A percentile compares a stretch with the other conserved stretches of the same genome.
These are phyloP conservation scores for Clathrospora elynae DNA, from an alignment of 2,329 filamentous ascomycete genomes.

Conservation along the genomic window DNA sequence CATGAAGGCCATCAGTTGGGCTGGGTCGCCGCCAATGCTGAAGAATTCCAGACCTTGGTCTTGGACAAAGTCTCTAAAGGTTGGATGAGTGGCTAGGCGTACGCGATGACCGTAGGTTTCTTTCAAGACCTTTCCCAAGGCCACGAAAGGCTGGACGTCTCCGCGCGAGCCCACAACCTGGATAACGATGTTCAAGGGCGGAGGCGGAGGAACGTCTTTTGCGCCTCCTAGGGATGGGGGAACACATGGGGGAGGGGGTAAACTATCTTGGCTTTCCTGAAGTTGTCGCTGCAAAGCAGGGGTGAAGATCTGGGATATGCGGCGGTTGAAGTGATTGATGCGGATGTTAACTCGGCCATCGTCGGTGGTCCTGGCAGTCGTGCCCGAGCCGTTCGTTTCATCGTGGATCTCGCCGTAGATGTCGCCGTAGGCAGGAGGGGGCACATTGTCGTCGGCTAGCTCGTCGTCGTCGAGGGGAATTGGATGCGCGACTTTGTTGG, in stretches of 20 bases:
- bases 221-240: conserved; percentile 16
- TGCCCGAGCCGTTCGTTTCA: conserved; percentile 38
- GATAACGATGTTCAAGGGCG: conserved; percentile 58
- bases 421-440: conserved; percentile 41
- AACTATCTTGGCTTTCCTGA: conserved; percentile 17
- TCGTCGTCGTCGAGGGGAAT: conserved; percentile 24
- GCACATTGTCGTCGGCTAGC: conserved; percentile 28
- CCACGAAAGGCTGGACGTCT: conserved; percentile 65
- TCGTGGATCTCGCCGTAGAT: conserved; percentile 39
- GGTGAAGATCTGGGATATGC: conserved; percentile 28
- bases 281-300: conserved; percentile 20
- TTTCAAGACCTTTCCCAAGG: conserved; percentile 58
- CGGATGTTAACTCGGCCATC: conserved; percentile 38
- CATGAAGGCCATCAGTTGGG: conserved; percentile 57
- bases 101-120: conserved; percentile 35
- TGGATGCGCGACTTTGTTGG: conserved; percentile 26
- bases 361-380: conserved; percentile 54
- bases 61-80: conserved; percentile 21
- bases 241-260: too few relatives aligned
- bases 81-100: conserved; percentile 32
- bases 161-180: conserved; percentile 60
- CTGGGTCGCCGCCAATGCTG: conserved; percentile 40
- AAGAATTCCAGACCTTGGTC: conserved; percentile 44
- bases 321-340: conserved; percentile 30
- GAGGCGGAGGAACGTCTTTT: conserved; percentile 7